phyloP scores from a whole-genome alignment of 768 basidiomycete genomes.

The Gloeostereum incarnatum region DNA sequence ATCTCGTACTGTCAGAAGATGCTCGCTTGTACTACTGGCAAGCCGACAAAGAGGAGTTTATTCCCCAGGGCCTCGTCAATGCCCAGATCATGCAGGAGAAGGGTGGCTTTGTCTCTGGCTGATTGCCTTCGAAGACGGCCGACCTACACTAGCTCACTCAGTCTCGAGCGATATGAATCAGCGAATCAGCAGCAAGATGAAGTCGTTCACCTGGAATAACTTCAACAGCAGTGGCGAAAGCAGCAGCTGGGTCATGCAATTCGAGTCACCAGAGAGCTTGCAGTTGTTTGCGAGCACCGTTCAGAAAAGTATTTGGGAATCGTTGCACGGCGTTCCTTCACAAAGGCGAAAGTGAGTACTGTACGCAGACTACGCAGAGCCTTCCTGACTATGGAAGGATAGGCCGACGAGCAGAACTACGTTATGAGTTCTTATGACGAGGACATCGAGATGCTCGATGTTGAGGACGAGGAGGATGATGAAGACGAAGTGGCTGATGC shows the following conservation, averaged over 20 bases:
- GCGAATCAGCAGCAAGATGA: constrained; percentile 48
- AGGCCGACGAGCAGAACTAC: constrained; percentile 85
- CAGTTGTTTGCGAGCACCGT: constrained; percentile 45
- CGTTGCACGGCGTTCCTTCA: constrained; percentile 63
- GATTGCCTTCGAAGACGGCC: constrained; percentile 39
- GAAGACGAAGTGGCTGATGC: constrained; percentile 71
- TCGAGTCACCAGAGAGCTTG: constrained; percentile 49
- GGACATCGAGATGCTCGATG: constrained; percentile 85
- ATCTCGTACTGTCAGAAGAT: constrained; percentile 26
- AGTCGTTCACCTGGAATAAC: constrained; percentile 88
- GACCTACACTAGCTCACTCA: constrained; percentile 48
- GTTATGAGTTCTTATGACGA: constrained; percentile 64
- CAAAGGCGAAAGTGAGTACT: constrained; percentile 62
- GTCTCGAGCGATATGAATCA: constrained; percentile 66
- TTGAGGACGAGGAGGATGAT: constrained; percentile 64
- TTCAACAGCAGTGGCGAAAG: constrained; percentile 39
- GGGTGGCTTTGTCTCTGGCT: constrained; percentile 51
- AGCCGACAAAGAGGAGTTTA: constrained; percentile 34
- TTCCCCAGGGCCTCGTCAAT: constrained; percentile 40
- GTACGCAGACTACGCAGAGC: not conserved
- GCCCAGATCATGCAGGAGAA: constrained; percentile 44
- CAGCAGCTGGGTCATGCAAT: constrained; percentile 80
- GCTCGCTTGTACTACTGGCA: constrained; percentile 63
- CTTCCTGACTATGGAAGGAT: constrained; percentile 1
- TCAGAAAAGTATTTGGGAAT: constrained; percentile 79